These are phyloP conservation scores for Coniochaeta hoffmannii DNA, from an alignment of 2,329 filamentous ascomycete species.

Conservation along the genomic window DNA sequence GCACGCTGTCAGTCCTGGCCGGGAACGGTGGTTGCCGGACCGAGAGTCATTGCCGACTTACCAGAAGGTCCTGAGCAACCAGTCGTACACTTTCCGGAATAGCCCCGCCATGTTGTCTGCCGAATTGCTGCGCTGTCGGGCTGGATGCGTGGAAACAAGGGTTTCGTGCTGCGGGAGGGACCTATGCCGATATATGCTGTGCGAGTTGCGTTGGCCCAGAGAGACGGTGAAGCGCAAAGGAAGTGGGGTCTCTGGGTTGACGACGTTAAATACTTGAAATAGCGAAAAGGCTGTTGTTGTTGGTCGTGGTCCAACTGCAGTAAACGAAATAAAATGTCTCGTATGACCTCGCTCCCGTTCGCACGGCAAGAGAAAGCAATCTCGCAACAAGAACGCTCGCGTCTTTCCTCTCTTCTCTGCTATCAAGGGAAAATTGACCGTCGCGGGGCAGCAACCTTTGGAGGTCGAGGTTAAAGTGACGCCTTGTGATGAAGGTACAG, in stretches of 20 bases:
- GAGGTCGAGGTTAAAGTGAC: conserved; percentile 8
- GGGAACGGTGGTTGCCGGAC: conserved; percentile 1
- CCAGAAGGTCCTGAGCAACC: conserved; percentile 97
- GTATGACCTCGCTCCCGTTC: conserved; percentile 22
- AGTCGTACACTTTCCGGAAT: conserved; percentile 95
- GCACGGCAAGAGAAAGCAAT: conserved; percentile 1
- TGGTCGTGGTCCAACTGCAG: conserved; percentile 18
- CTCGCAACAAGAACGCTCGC: not conserved
- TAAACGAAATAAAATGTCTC: conserved; percentile 30
- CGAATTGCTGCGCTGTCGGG: conserved; percentile 8
- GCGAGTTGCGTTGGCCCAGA: conserved; percentile 4
- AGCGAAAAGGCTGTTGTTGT: conserved; percentile 23
- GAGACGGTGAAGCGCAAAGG: conserved; percentile 19
- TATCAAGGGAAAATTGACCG: conserved; percentile 8
- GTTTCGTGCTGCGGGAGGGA: not conserved
- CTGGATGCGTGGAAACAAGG: not conserved
- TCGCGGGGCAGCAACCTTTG: not conserved
- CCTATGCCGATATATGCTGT: not conserved
- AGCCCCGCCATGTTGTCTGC: conserved; percentile 69
- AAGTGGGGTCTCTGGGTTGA: conserved; percentile 21
- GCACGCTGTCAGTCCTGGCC: conserved; percentile 13
- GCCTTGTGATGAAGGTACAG: conserved; percentile 3
- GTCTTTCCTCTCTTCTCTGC: not conserved
- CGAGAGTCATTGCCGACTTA: conserved; percentile 37
- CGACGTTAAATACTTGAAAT: conserved; percentile 27